A percentile compares a stretch with the other conserved stretches of the same genome.
phyloP scores from a whole-genome alignment of 495 filamentous ascomycete species.

The Neurospora terricola region DNA sequence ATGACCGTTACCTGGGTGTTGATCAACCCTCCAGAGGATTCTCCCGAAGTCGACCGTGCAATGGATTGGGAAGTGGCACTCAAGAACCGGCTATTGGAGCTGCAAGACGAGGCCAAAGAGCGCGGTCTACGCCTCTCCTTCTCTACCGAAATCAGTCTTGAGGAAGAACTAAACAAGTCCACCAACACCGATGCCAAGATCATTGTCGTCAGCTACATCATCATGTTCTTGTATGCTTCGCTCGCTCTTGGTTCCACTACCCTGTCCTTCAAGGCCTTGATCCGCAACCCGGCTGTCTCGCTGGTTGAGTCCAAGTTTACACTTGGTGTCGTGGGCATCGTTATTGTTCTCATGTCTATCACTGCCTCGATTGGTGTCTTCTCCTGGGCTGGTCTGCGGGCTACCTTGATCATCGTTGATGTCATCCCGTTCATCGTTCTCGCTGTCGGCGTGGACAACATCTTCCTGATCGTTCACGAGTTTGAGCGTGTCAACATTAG shows the following conservation, averaged over 20 bases:
- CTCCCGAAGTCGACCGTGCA: conserved; percentile 54
- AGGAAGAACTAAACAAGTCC: conserved; percentile 89
- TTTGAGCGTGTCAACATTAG: conserved; percentile 90
- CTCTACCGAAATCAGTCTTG: conserved; percentile 85
- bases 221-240: conserved; percentile 97
- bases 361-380: conserved; percentile 90
- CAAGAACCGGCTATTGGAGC: conserved; percentile 53
- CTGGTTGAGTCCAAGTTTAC: conserved; percentile 94
- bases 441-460: conserved; percentile 96
- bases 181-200: conserved; percentile 98
- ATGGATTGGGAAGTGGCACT: conserved; percentile 84
- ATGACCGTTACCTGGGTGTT: conserved; percentile 95
- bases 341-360: conserved; percentile 96
- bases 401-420: conserved; percentile 94
- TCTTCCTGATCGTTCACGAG: conserved; percentile 96
- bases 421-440: conserved; percentile 96
- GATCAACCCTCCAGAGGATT: conserved; percentile 71
- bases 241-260: conserved; percentile 83
- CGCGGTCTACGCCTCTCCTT: conserved; percentile 81
- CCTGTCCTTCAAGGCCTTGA: conserved; percentile 58
- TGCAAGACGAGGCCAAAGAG: conserved; percentile 70
- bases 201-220: conserved; percentile 90
- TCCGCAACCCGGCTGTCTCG: conserved; percentile 70
- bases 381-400: conserved; percentile 79
- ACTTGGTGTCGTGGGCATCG: conserved; percentile 79